Base-by-base conservation (phyloP, 345 rosid species). In the Populus alba region DNA sequence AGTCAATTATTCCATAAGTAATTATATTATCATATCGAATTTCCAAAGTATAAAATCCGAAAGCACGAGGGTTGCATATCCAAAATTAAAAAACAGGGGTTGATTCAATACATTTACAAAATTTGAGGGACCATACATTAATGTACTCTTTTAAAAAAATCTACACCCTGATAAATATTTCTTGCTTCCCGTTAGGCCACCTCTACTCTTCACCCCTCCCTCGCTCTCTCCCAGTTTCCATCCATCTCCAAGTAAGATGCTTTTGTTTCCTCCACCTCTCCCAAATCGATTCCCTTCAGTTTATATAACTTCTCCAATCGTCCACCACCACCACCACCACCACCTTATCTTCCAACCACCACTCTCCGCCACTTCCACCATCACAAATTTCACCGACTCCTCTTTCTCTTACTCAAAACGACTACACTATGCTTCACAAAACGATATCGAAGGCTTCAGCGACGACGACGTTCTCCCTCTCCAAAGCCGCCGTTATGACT, bases 401-500 rank as follows among this genome's bases (percentile, higher is more conserved):
- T 38, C 73, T 65, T n/a, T 23, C 31, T 27, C 78, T 57, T 77
- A 51, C 7, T 15, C 66, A 5, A 69, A 47, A n/a, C 16, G 59
- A 27, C 59, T 35, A 2, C 4, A 43, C 55, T 13, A 16, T 17
- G 23, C 41, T 35, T 66, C 39, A 29, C 69, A 66, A 66, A 69
- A 69, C 35, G 72, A n/a, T 25, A 4, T 35, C 9, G 77, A 67
- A n/a, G 38, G 78, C 9, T 67, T 23, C 5, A 83, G 65, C 16
- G 77, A 66, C 38, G 83, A 76, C 33, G 95, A 90, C 73, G 74
- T 83, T 33, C 87, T 88, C 47, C 70, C 89, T 13, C 84, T 84
- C 17, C 88, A 87, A 67, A 83, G 76, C 79, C 87, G 85, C 59
- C 95, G 91, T 49, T 93, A 91, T 79, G 97, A 96, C 88, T 96